Evolutionary conservation across 768 basidiomycete species (phyloP).

Genomic region (Arthromyces matolae): DNA sequence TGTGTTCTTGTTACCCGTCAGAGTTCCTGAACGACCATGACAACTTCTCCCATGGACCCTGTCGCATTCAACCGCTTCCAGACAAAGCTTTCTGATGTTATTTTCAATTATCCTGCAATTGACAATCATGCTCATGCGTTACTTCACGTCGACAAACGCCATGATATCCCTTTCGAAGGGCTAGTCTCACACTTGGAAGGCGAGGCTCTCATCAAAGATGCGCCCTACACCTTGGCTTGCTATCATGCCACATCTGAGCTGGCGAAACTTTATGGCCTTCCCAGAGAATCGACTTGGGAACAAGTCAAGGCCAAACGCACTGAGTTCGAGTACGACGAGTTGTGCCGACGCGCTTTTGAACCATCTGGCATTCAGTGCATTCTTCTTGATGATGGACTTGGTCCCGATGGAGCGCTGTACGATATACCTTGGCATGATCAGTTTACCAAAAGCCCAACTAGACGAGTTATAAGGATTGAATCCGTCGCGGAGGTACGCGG

Average conservation of each 20-base stretch:
- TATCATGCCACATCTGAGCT: conserved; percentile 57
- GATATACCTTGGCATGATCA: conserved; percentile 59
- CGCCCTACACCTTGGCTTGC: conserved; percentile 54
- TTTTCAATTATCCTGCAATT: conserved; percentile 49
- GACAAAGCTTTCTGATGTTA: too few relatives aligned
- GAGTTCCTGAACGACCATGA: too few relatives aligned
- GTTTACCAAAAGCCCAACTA: conserved; percentile 49
- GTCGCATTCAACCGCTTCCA: too few relatives aligned
- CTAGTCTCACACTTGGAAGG: conserved; percentile 63
- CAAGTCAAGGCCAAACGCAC: conserved; percentile 47
- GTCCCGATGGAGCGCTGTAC: conserved; percentile 43
- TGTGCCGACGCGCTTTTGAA: conserved; percentile 55
- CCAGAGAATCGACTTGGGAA: conserved; percentile 47
- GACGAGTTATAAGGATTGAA: conserved; percentile 68
- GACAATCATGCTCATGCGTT: conserved; percentile 83
- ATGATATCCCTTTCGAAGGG: conserved; percentile 55
- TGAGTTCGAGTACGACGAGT: conserved; percentile 44
- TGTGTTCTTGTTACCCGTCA: too few relatives aligned
- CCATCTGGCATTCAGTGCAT: conserved; percentile 61
- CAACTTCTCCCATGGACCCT: too few relatives aligned
- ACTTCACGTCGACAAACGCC: conserved; percentile 42
- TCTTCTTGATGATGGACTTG: conserved; percentile 72
- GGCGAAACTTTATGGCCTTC: conserved; percentile 44
- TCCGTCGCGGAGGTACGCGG: conserved; percentile 59
- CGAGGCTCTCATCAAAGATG: conserved; percentile 46